phyloP scores from a whole-genome alignment of 176 grass and related monocot genomes.

The Chrysopogon serrulatus region DNA sequence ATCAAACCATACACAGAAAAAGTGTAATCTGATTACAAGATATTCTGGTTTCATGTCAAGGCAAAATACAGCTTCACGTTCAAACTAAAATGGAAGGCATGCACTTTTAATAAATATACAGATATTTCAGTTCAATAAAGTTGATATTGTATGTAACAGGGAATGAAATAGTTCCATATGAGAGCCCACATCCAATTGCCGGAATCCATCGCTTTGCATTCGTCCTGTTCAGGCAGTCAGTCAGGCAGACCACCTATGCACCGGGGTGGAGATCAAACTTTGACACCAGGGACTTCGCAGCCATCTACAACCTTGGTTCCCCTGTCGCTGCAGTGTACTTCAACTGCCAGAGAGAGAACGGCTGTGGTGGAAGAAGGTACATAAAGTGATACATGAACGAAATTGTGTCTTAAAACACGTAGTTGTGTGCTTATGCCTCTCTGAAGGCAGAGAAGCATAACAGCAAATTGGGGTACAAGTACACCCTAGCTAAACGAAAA shows the following conservation, averaged over 20 bases:
- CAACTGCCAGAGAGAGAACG: conserved; percentile 92
- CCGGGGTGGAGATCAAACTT: conserved; percentile 89
- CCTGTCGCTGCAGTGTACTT: conserved; percentile 80
- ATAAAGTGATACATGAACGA: background rate
- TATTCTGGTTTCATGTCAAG: background rate
- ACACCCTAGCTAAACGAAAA: background rate
- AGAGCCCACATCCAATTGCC: conserved; percentile 65
- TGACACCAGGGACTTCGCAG: conserved; percentile 70
- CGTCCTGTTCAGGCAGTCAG: conserved; percentile 66
- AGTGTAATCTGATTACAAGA: background rate
- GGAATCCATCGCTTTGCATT: conserved; percentile 92
- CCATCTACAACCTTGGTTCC: conserved; percentile 52
- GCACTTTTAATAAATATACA: background rate
- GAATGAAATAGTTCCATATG: conserved; percentile 74
- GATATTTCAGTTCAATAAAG: background rate
- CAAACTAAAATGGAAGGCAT: background rate
- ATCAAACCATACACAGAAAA: background rate
- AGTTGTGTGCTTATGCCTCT: conserved; percentile 3
- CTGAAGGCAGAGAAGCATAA: background rate
- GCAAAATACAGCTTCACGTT: background rate
- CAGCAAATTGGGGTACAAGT: background rate
- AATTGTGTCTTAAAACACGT: background rate
- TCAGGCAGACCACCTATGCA: conserved; percentile 57
- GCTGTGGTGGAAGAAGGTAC: conserved; percentile 89
- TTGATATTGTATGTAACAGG: conserved; percentile 50